Evolutionary conservation across 495 filamentous ascomycete species (phyloP).

Genomic region (Penicillium daleae): DNA sequence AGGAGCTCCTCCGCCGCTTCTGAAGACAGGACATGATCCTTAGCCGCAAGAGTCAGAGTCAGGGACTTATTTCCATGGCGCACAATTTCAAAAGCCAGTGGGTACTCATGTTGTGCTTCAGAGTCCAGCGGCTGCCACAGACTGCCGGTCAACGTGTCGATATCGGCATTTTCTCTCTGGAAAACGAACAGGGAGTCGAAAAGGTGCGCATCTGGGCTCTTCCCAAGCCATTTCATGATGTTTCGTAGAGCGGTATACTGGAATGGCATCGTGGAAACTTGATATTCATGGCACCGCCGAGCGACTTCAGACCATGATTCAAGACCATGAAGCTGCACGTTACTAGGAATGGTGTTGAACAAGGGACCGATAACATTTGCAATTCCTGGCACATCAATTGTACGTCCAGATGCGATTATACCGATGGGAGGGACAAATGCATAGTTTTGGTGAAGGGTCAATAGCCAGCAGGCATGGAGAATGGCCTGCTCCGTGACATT

Average conservation of each 20-base stretch:
- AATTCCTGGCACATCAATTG: conserved; percentile 57
- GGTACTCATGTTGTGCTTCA: conserved; percentile 64
- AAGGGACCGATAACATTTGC: conserved; percentile 79
- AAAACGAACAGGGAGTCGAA: conserved; percentile 64
- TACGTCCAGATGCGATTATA: conserved; percentile 49
- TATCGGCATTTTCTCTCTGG: conserved; percentile 49
- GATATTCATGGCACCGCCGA: conserved; percentile 40
- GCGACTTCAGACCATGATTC: conserved; percentile 41
- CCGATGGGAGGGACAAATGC: conserved; percentile 36
- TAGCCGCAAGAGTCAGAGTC: conserved; percentile 57
- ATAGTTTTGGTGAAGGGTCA: conserved; percentile 44
- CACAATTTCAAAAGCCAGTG: conserved; percentile 73
- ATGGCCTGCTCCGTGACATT: conserved; percentile 50
- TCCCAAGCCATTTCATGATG: conserved; percentile 49
- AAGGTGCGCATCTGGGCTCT: conserved; percentile 40
- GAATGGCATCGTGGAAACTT: conserved; percentile 46
- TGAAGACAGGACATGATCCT: conserved; percentile 24
- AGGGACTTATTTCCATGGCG: conserved; percentile 50
- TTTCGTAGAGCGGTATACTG: conserved; percentile 50
- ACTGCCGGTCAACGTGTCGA: conserved; percentile 22
- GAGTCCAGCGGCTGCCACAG: conserved; percentile 62
- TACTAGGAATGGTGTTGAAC: conserved; percentile 86
- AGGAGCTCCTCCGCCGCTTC: conserved; percentile 29
- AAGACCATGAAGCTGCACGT: conserved; percentile 49
- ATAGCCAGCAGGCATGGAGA: conserved; percentile 42